Conservation (phyloP, 2,329 filamentous ascomycete genomes). For the Nemania sp. region DNA sequence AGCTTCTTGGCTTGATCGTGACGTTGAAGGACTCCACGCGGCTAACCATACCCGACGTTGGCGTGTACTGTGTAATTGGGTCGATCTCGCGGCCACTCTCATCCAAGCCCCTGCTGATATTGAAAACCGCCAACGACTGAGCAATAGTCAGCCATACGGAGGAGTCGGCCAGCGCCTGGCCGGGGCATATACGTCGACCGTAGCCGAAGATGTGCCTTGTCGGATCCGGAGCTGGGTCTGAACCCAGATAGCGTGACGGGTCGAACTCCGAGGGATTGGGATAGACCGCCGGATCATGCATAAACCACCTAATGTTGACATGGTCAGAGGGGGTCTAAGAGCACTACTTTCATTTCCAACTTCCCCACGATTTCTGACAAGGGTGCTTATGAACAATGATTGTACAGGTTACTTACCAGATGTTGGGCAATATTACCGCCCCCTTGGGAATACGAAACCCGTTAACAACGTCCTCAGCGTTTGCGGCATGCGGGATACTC, state of each 20-base stretch:
- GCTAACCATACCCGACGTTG: too few species aligned
- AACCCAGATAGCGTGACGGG: constrained; percentile 42
- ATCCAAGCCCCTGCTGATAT: constrained; percentile 39
- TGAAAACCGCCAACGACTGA: constrained; percentile 52
- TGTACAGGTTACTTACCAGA: background rate
- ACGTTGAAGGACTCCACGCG: too few species aligned
- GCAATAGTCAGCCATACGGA: constrained; percentile 44
- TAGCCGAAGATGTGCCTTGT: constrained; percentile 41
- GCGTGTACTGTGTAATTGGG: too few species aligned
- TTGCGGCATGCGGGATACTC: constrained; percentile 18
- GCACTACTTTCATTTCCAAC: too few species aligned
- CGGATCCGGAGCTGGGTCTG: constrained; percentile 37
- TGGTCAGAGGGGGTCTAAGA: too few species aligned
- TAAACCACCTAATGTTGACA: constrained; percentile 36
- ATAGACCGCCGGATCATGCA: constrained; percentile 72
- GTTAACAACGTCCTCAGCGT: constrained; percentile 13
- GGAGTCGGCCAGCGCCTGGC: constrained; percentile 41
- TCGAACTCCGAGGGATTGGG: constrained; percentile 44
- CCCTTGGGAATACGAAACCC: constrained; percentile 26
- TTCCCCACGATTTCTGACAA: too few species aligned
- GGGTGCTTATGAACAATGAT: too few species aligned
- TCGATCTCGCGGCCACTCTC: too few species aligned
- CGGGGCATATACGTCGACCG: constrained; percentile 45
- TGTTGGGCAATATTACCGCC: constrained; percentile 7
- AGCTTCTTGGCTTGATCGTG: too few species aligned